Percentiles rank a stretch among this genome's conserved stretches.
Conservation (phyloP, 2,329 filamentous ascomycete genomes). For the Trichophyton rubrum region DNA sequence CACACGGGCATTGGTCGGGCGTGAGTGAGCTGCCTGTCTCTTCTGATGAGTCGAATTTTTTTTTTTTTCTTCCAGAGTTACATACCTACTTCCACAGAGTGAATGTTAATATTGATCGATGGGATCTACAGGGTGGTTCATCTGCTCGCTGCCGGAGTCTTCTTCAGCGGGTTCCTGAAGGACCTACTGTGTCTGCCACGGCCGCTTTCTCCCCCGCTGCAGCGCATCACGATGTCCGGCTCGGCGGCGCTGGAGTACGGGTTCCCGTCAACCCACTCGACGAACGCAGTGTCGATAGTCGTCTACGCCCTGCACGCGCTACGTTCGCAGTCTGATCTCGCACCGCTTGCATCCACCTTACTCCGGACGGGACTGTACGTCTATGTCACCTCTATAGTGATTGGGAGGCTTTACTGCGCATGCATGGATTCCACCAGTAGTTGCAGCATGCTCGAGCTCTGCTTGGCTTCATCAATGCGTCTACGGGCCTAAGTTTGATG, state of each 20-base stretch:
- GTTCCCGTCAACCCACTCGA: constrained; percentile 92
- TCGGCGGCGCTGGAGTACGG: constrained; percentile 92
- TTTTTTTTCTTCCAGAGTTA: background rate
- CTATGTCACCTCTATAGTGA: constrained; percentile 77
- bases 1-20: constrained; percentile 73
- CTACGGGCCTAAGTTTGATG: constrained; percentile 50
- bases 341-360: constrained; percentile 45
- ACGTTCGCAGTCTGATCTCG: constrained; percentile 49
- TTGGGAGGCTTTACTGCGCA: constrained; percentile 90
- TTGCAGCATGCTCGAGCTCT: constrained; percentile 60
- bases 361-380: constrained; percentile 64
- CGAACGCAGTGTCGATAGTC: constrained; percentile 89
- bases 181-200: constrained; percentile 86
- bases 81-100: background rate
- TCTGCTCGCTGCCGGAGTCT: constrained; percentile 65
- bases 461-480: constrained; percentile 45
- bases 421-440: constrained; percentile 92
- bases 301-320: constrained; percentile 68
- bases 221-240: constrained; percentile 80
- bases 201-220: constrained; percentile 78
- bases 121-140: constrained; percentile 41
- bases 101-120: constrained; percentile 2
- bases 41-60: too few species aligned
- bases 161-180: constrained; percentile 86
- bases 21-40: constrained; percentile 41